Percentiles rank a stretch among this genome's conserved stretches.
Conservation (phyloP, 2,329 filamentous ascomycete species). For the Pseudogymnoascus sp. region DNA sequence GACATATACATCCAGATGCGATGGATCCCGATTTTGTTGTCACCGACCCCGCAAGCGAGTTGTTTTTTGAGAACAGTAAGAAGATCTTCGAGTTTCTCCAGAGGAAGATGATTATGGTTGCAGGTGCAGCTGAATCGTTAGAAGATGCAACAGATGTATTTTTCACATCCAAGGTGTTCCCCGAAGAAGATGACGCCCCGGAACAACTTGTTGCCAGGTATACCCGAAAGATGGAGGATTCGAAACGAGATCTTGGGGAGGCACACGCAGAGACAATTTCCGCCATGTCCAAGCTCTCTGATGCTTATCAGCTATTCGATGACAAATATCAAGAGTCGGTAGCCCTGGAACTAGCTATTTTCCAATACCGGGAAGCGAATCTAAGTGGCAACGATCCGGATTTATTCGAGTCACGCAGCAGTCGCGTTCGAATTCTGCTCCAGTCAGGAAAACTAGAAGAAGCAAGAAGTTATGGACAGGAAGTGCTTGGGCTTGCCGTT, state of each 20-base stretch:
- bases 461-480: not conserved
- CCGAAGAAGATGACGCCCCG: not conserved
- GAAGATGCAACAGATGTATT: not conserved
- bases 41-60: not conserved
- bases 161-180: not conserved
- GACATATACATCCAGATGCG: not conserved
- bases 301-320: not conserved
- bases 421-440: not conserved
- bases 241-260: not conserved
- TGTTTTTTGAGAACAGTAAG: not conserved
- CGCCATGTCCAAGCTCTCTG: not conserved
- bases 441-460: not conserved
- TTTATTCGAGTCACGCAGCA: not conserved
- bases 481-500: not conserved
- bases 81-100: not conserved
- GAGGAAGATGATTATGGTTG: not conserved
- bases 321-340: not conserved
- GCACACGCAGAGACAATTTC: not conserved
- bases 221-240: not conserved
- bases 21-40: not conserved
- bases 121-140: not conserved
- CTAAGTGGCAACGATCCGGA: not conserved
- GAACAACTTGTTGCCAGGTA: not conserved
- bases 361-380: not conserved
- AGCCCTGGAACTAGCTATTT: not conserved